Percentiles rank a stretch among this genome's conserved stretches.
These are phyloP conservation scores for Rhizophora mangle DNA, from an alignment of 345 rosid genomes.

Conservation along the genomic window DNA sequence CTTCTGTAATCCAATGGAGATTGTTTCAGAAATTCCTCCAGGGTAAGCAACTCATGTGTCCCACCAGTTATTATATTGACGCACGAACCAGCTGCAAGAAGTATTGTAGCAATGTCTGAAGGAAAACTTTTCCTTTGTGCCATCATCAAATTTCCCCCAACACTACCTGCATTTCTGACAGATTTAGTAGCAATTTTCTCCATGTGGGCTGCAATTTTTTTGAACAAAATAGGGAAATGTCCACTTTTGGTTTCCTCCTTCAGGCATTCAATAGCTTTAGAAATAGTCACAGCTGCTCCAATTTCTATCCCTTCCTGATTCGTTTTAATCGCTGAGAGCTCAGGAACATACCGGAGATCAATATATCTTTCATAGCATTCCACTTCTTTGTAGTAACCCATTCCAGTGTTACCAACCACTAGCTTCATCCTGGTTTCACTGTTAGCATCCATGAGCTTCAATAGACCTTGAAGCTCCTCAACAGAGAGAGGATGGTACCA, in stretches of 20 bases:
- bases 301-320: constrained; percentile 53
- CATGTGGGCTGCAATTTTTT: constrained; percentile 61
- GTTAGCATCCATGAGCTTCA: constrained; percentile 20
- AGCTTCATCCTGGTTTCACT: constrained; percentile 35
- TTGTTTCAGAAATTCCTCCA: constrained; percentile 58
- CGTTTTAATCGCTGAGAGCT: constrained; percentile 49
- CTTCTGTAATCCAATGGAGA: constrained; percentile 50
- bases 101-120: constrained; percentile 73
- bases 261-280: constrained; percentile 60
- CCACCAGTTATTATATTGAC: constrained; percentile 38
- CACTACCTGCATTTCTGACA: constrained; percentile 62
- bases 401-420: constrained; percentile 73
- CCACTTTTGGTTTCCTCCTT: constrained; percentile 30
- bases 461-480: constrained; percentile 45
- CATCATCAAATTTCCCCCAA: constrained; percentile 85
- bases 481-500: constrained; percentile 55
- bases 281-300: constrained; percentile 78
- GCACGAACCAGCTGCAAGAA: constrained; percentile 58
- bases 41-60: constrained; percentile 32
- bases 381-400: constrained; percentile 68
- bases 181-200: constrained; percentile 61
- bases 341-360: constrained; percentile 57
- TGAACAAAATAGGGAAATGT: constrained; percentile 25
- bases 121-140: constrained; percentile 73
- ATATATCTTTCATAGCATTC: constrained; percentile 47